phyloP scores from a whole-genome alignment of 2,329 filamentous ascomycete species.

The Ophiocordyceps camponoti-saundersi region DNA sequence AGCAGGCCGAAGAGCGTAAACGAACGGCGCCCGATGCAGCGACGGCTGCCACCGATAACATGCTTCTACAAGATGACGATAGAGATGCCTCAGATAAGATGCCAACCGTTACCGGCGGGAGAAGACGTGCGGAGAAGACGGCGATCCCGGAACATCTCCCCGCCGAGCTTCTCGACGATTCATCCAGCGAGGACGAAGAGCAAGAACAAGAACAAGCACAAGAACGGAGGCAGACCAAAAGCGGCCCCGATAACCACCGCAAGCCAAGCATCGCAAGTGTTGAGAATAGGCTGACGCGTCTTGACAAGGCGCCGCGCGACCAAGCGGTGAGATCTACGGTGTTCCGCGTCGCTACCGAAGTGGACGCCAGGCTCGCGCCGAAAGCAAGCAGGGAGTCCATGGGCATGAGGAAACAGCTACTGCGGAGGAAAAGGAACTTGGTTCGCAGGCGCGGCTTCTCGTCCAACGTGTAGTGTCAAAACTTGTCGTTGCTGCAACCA shows the following conservation, averaged over 20 bases:
- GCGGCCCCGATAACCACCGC: constrained; percentile 17
- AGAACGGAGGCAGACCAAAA: background rate
- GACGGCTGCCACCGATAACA: constrained; percentile 5
- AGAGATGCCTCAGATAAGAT: background rate
- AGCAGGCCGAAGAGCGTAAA: constrained; percentile 35
- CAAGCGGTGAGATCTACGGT: constrained; percentile 33
- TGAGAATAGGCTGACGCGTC: constrained; percentile 19
- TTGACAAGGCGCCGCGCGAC: constrained; percentile 25
- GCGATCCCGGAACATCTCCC: constrained; percentile 30
- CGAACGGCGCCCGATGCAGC: constrained; percentile 11
- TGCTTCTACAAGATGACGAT: constrained; percentile 4
- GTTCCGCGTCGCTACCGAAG: constrained; percentile 29
- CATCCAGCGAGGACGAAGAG: constrained; percentile 25
- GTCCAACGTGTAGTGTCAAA: constrained; percentile 4
- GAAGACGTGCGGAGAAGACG: constrained; percentile 15
- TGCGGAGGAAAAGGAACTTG: constrained; percentile 25
- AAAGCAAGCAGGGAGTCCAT: constrained; percentile 24
- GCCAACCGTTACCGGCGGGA: constrained; percentile 1
- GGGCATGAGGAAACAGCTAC: constrained; percentile 24
- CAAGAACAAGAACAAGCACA: background rate
- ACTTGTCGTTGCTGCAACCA: no score
- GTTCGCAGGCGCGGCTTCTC: constrained; percentile 27
- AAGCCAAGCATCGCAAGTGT: constrained; percentile 26
- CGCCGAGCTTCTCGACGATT: constrained; percentile 34
- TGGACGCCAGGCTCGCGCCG: constrained; percentile 31